Evolutionary conservation across 805 yeast genomes (phyloP).

Genomic region (Candida fluviatilis): DNA sequence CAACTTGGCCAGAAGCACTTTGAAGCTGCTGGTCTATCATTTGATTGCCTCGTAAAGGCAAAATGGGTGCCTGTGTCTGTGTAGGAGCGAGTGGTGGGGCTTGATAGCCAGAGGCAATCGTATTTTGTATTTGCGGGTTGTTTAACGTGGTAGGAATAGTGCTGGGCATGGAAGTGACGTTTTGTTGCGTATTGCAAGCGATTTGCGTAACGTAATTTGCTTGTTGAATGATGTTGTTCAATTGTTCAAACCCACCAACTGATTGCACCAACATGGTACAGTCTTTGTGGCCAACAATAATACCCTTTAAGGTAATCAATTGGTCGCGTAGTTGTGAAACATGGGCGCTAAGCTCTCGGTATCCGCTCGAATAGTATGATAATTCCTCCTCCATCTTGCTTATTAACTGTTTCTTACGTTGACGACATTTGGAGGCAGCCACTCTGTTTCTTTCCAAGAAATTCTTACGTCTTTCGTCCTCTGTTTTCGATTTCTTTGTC

Average conservation of each 20-base stretch:
- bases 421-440: conserved; percentile 95
- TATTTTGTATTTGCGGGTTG: conserved; percentile 6
- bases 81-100: conserved; percentile 8
- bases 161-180: conserved; percentile 30
- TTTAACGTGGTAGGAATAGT: conserved; percentile 38
- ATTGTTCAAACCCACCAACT: conserved; percentile 44
- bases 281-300: conserved; percentile 49
- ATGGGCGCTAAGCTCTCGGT: conserved; percentile 59
- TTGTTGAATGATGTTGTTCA: conserved; percentile 39
- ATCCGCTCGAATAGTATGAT: conserved; percentile 64
- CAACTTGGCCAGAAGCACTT: background rate
- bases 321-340: conserved; percentile 58
- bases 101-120: conserved; percentile 2
- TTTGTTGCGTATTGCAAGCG: conserved; percentile 18
- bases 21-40: conserved; percentile 2
- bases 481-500: conserved; percentile 12
- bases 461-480: conserved; percentile 55
- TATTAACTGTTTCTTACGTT: conserved; percentile 85
- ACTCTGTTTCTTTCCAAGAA: conserved; percentile 87
- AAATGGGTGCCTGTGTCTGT: conserved; percentile 4
- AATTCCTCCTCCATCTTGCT: conserved; percentile 79
- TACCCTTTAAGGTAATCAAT: conserved; percentile 44
- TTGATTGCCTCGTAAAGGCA: conserved; percentile 4
- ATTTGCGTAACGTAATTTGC: conserved; percentile 25
- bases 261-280: conserved; percentile 38